Evolutionary conservation across 2,329 filamentous ascomycete genomes (phyloP).

Genomic region (Leptographium lundbergii): DNA sequence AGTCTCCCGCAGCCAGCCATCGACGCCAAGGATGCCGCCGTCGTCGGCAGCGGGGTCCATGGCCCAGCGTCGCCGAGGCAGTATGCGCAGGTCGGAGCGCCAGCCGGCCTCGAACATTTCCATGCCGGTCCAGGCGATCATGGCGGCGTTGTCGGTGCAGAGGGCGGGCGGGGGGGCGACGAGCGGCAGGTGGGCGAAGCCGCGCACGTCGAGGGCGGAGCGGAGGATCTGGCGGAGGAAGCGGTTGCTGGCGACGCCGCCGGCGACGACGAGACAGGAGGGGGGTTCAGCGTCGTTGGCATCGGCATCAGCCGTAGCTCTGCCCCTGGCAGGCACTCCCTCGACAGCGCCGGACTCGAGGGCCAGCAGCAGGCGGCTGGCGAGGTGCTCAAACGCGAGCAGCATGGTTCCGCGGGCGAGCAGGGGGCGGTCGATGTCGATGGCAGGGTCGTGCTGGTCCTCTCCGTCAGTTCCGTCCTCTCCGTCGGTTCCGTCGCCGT

Average conservation of each 20-base stretch:
- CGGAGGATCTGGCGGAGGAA: constrained; percentile 60
- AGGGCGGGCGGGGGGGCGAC: constrained; percentile 62
- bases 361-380: constrained; percentile 58
- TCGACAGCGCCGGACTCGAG: constrained; percentile 27
- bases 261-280: constrained; percentile 60
- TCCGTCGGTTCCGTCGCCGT: no score
- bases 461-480: constrained; percentile 11
- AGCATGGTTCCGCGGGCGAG: constrained; percentile 67
- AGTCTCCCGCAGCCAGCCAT: constrained; percentile 27
- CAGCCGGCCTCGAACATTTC: constrained; percentile 84
- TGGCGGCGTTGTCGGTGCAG: constrained; percentile 93
- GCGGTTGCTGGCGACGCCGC: constrained; percentile 78
- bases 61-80: constrained; percentile 57
- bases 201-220: constrained; percentile 48
- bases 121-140: constrained; percentile 89
- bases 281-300: constrained; percentile 7
- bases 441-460: no score
- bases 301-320: neutral
- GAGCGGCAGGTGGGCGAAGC: constrained; percentile 47
- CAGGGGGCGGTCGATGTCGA: constrained; percentile 55
- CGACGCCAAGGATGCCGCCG: constrained; percentile 54
- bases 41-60: constrained; percentile 49
- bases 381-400: constrained; percentile 77
- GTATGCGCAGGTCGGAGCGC: constrained; percentile 45
- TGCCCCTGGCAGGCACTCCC: neutral